A percentile compares a stretch with the other conserved stretches of the same genome.
Conservation (phyloP, 495 filamentous ascomycete species). For the Daldinia caldariorum region DNA sequence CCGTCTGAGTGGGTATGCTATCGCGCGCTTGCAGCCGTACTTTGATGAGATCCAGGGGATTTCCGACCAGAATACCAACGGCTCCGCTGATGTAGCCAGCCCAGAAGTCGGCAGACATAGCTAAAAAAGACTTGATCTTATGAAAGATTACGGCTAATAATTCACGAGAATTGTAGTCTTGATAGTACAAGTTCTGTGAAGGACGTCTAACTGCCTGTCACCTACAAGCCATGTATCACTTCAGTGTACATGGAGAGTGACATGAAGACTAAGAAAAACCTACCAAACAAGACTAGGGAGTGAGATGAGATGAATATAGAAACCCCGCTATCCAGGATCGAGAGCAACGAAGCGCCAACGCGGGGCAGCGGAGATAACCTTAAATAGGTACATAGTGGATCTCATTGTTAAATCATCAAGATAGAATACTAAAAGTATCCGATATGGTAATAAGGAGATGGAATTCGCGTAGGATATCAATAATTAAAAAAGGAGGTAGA, state of each 20-base stretch:
- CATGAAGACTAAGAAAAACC: neutral
- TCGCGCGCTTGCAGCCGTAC: slow-evolving; percentile 75
- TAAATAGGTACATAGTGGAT: slow-evolving; percentile 12
- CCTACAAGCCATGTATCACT: slow-evolving; percentile 3
- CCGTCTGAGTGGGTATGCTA: slow-evolving; percentile 27
- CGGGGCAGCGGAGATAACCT: slow-evolving; percentile 12
- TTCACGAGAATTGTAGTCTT: no score
- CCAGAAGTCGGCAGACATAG: slow-evolving; percentile 87
- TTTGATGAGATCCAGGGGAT: slow-evolving; percentile 88
- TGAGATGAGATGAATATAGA: neutral
- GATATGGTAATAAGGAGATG: neutral
- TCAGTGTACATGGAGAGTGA: neutral
- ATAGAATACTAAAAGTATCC: neutral
- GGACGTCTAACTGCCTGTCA: neutral
- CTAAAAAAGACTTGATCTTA: neutral
- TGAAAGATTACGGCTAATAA: neutral
- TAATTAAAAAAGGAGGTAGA: no score
- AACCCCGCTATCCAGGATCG: slow-evolving; percentile 6
- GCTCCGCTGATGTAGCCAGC: slow-evolving; percentile 86
- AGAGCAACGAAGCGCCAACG: slow-evolving; percentile 1
- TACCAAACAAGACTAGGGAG: neutral
- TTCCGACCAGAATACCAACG: slow-evolving; percentile 84
- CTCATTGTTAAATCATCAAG: neutral
- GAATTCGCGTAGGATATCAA: no score
- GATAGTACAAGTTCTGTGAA: neutral